phyloP scores from a whole-genome alignment of 1,139 yeast species.

The Casaregolazyma lundiana region DNA sequence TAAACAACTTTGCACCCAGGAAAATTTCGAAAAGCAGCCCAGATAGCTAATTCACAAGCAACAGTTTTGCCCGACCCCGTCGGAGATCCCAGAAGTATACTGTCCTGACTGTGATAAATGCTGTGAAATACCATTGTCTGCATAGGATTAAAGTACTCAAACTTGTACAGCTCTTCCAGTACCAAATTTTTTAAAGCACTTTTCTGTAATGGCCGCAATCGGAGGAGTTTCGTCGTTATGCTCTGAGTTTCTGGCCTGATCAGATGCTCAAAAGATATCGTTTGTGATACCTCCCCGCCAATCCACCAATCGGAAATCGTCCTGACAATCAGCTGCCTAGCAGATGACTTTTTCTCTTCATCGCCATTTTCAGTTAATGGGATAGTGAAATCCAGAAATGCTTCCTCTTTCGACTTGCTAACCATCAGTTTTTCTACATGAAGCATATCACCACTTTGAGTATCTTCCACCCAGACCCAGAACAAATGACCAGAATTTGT shows the following conservation, averaged over 20 bases:
- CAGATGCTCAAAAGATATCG: slow-evolving; percentile 85
- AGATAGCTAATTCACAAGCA: slow-evolving; percentile 93
- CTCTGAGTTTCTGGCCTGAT: slow-evolving; percentile 87
- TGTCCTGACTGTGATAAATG: slow-evolving; percentile 69
- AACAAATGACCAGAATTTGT: slow-evolving; percentile 67
- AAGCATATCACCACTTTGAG: slow-evolving; percentile 57
- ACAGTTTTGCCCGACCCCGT: slow-evolving; percentile 98
- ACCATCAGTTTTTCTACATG: slow-evolving; percentile 81
- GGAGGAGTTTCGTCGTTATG: slow-evolving; percentile 70
- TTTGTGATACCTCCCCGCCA: slow-evolving; percentile 72
- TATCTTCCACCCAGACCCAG: slow-evolving; percentile 90
- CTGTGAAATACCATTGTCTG: slow-evolving; percentile 96
- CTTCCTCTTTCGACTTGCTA: slow-evolving; percentile 49
- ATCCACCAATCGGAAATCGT: slow-evolving; percentile 85
- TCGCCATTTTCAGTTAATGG: slow-evolving; percentile 47
- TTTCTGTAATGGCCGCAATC: slow-evolving; percentile 81
- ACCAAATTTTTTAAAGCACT: slow-evolving; percentile 35
- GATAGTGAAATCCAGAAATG: slow-evolving; percentile 78
- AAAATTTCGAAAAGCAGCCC: slow-evolving; percentile 84
- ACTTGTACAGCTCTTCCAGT: slow-evolving; percentile 51
- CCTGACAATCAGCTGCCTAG: slow-evolving; percentile 78
- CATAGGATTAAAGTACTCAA: slow-evolving; percentile 94
- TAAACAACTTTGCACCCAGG: slow-evolving; percentile 87
- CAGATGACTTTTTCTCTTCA: slow-evolving; percentile 47
- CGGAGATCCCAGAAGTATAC: slow-evolving; percentile 93